Evolutionary conservation across 305 asterid genomes (phyloP), one percentile per base, ranked within the genome.

Genomic region (Galium porrigens): DNA sequence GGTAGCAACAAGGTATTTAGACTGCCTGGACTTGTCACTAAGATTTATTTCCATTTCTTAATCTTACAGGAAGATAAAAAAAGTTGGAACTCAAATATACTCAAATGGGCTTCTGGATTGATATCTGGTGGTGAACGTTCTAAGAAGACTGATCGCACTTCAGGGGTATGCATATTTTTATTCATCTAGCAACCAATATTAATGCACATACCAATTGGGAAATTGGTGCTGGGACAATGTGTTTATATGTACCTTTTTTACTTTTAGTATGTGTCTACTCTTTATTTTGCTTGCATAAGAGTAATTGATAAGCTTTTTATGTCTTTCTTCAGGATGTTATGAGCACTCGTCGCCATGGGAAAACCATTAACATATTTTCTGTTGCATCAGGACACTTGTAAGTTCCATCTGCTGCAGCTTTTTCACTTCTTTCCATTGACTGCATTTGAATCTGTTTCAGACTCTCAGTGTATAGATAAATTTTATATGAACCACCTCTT

Each of bases 321-420:
- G 51, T 65, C 70, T 72, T 76, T 70, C 57, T 78, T 60, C 70
- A 94, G 99, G 87, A 79, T 69, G 74, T 79, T 65, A 86, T 76
- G 70, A 76, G 65, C 56, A 75, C 80, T 63, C 87, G 83, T 63
- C 95, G 94, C 63, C 90, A 66, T 70, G 96, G 99, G 69, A 83
- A 84, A 79, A 82, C 74, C 37, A 85, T 94, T 59, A 90, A 94
- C 72, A 94, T 94, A 76, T 94, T 94, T 79, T 94, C 97, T 37
- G 87, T 90, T 72, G 99, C 99, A 64, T 94, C 97, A 58, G 99
- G 99, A 56, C 99, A 94, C 80, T 80, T 94, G 97, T 90, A 82
- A 87, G 97, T 77, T 70, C 56, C 49, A 56, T 68, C 22, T 65
- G 55, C 66, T 60, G 48, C 42, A 58, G 68, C 70, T 37, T 70